A percentile compares a stretch with the other conserved stretches of the same genome.
phyloP scores from a whole-genome alignment of 2,329 filamentous ascomycete species.

The Alternaria solani region DNA sequence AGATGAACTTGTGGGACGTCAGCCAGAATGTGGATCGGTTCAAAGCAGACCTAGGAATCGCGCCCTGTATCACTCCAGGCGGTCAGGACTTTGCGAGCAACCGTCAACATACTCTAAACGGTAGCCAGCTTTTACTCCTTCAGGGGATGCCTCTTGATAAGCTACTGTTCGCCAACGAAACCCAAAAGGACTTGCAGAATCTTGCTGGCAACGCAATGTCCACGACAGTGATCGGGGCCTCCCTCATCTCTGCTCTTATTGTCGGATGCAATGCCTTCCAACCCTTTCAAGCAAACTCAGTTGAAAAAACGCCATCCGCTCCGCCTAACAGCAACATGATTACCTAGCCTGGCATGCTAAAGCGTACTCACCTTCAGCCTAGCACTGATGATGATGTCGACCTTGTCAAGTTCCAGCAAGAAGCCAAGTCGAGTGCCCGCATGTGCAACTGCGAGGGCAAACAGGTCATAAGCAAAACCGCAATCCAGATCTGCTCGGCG shows the following conservation, averaged over 20 bases:
- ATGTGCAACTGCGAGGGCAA: conserved; percentile 68
- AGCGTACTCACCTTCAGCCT: not conserved
- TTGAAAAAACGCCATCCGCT: not conserved
- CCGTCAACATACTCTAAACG: conserved; percentile 67
- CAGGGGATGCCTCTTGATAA: conserved; percentile 73
- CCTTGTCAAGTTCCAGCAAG: conserved; percentile 18
- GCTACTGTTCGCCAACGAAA: conserved; percentile 70
- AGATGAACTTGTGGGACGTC: conserved; percentile 65
- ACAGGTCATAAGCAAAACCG: conserved; percentile 45
- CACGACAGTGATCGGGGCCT: conserved; percentile 72
- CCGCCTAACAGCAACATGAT: not conserved
- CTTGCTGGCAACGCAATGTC: conserved; percentile 84
- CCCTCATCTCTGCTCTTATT: conserved; percentile 67
- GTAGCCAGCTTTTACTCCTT: conserved; percentile 68
- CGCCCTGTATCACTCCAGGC: conserved; percentile 72
- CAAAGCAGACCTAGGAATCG: conserved; percentile 63
- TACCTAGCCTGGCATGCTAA: not conserved
- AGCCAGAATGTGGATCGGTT: conserved; percentile 77
- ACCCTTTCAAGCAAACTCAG: not conserved
- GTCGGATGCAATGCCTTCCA: conserved; percentile 30
- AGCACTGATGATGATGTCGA: conserved; percentile 11
- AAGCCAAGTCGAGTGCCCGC: conserved; percentile 50
- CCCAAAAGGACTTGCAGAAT: conserved; percentile 66
- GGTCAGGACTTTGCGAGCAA: conserved; percentile 69
- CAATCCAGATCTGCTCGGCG: conserved; percentile 58